A percentile compares a stretch with the other conserved stretches of the same genome.
Evolutionary conservation across 352 stramenopile genomes (phyloP).

Genomic region (Globisporangium camurandrum): DNA sequence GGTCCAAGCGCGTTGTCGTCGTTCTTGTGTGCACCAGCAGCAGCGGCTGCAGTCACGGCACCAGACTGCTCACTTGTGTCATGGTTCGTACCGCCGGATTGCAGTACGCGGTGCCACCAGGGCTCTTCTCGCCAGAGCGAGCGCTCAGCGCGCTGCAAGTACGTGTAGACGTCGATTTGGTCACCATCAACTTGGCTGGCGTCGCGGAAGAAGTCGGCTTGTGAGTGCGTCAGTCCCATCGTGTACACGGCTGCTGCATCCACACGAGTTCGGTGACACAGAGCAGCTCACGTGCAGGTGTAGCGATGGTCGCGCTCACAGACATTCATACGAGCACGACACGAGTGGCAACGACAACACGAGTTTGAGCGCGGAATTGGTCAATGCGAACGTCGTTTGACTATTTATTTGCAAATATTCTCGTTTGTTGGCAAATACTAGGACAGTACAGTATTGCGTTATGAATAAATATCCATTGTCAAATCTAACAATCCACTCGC

Average conservation of each 20-base stretch:
- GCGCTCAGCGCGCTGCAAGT: conserved; percentile 35
- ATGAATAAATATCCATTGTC: too few species aligned
- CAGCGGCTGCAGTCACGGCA: background rate
- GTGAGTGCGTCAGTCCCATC: conserved; percentile 46
- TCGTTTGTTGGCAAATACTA: too few species aligned
- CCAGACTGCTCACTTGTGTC: background rate
- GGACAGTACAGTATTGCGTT: too few species aligned
- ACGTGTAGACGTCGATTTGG: conserved; percentile 31
- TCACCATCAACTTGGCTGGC: conserved; percentile 22
- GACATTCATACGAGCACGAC: too few species aligned
- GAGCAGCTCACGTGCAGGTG: too few species aligned
- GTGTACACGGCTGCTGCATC: background rate
- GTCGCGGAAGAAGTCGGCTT: conserved; percentile 38
- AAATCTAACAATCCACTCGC: too few species aligned
- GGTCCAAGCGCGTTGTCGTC: background rate
- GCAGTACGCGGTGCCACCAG: conserved; percentile 23
- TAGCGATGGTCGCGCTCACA: too few species aligned
- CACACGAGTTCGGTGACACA: background rate
- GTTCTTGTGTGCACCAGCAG: background rate
- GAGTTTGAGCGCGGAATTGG: too few species aligned
- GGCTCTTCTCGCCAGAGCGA: conserved; percentile 29
- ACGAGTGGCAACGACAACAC: too few species aligned
- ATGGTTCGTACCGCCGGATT: background rate
- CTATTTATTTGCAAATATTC: too few species aligned
- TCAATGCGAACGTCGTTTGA: too few species aligned